Base-by-base conservation (phyloP, 2,329 filamentous ascomycete genomes). In the Fusarium bactridioides region DNA sequence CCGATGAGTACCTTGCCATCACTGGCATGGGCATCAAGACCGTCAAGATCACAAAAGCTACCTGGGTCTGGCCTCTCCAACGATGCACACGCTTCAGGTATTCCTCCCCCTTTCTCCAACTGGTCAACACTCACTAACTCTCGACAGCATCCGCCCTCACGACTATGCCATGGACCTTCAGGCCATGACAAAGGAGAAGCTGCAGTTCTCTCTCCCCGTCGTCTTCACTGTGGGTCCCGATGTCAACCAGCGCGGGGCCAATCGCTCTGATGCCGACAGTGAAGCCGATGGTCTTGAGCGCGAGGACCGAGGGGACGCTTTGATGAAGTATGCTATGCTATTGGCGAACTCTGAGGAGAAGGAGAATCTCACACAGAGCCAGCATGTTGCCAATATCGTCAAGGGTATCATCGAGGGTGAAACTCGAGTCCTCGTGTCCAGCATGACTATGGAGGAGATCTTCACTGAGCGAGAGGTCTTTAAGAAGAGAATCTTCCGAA, bases 391-490 rank as follows among this genome's bases (percentile, higher is more conserved):
- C 78, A 93, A 93, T 74, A 97, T 97, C 69, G 92, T 97, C 81
- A 95, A 94, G 81, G 94, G 93, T 67, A 94, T 97, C 80, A 96
- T 97, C 75, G 93, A 97, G 80, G 94, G 94, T 69, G 94, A 97
- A 81, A 95, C 93, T 2, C 89, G 94, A 65, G 92, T 94, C 10
- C 90, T 97, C 59, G 93, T 97, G 45, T 93, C 91, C 1, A 91
- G 90, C 75, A 95, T 97, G 93, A 95, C 93, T n/a, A 95, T 96
- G 92, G 93, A 95, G 79, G 93, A 96, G 81, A 93, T 97, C 66
- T 95, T 95, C 81, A 92, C 90, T 67, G 91, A 93, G 81, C 86
- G 93, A 38, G 91, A 93, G 74, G 85, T 92, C 47, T 94, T 94
- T 85, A 94, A 95, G 84, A 88, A 87, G 74, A 90, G 92, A 73